These are phyloP conservation scores for Aspergillus panamensis DNA, from an alignment of 495 filamentous ascomycete species.

Conservation along the genomic window DNA sequence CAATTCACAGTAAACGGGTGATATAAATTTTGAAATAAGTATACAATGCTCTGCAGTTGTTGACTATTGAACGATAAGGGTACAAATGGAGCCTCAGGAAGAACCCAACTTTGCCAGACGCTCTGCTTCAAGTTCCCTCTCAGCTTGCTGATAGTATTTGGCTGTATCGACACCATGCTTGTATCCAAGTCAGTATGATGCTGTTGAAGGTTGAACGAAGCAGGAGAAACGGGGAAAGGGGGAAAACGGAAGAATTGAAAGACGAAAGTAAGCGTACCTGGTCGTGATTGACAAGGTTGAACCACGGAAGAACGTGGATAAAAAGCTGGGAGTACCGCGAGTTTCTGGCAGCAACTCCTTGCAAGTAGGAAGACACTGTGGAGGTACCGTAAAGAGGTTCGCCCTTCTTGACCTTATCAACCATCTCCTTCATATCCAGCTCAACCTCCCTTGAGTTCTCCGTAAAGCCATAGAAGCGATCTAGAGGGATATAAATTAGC, in stretches of 20 bases:
- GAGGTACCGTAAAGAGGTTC: slow-evolving; percentile 87
- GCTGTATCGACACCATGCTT: slow-evolving; percentile 96
- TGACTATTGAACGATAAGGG: neutral
- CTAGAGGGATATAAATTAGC: slow-evolving; percentile 18
- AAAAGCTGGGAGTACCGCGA: slow-evolving; percentile 85
- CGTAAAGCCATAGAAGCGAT: slow-evolving; percentile 87
- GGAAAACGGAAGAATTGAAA: neutral
- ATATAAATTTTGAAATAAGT: slow-evolving; percentile 20
- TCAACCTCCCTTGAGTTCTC: slow-evolving; percentile 90
- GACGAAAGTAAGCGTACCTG: slow-evolving; percentile 45
- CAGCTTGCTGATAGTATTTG: slow-evolving; percentile 97
- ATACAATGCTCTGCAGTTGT: slow-evolving; percentile 29
- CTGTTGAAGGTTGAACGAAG: neutral
- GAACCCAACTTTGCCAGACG: slow-evolving; percentile 32
- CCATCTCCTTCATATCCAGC: slow-evolving; percentile 98
- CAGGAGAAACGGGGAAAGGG: neutral
- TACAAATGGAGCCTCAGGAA: slow-evolving; percentile 21
- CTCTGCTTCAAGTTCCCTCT: slow-evolving; percentile 87
- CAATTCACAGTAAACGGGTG: neutral
- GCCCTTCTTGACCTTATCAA: slow-evolving; percentile 84
- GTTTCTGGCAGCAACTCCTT: slow-evolving; percentile 89
- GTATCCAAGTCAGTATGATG: slow-evolving; percentile 17
- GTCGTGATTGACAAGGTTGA: slow-evolving; percentile 96
- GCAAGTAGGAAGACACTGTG: slow-evolving; percentile 74
- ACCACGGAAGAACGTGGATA: slow-evolving; percentile 82